Evolutionary conservation across 225 moss, liverwort and hornwort genomes (phyloP), one percentile per base, ranked within the genome.

Genomic region (Sphagnum contortum): DNA sequence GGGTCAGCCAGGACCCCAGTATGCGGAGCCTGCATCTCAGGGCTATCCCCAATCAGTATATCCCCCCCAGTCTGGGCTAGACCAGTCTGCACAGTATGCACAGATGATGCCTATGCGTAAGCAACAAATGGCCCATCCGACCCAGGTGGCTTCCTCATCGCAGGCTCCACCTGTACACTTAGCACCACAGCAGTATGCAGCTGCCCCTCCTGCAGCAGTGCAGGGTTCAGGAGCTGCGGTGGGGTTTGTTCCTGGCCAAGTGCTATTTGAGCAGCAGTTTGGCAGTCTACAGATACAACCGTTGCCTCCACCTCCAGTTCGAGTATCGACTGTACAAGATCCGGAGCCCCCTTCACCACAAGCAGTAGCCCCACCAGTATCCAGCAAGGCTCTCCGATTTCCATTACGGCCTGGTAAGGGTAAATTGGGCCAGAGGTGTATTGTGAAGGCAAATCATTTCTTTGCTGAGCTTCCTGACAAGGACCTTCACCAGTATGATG

Each of bases 361-460:
- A 5, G 78, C 79, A 48, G 65, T 79, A 0, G 29, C 29, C 29
- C 96, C 96, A 2, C 29, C 29, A 29, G 81, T 91, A 0, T 90
- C 90, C 3, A 98, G 96, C 54, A 80, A 88, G 64, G 81, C 87
- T 4, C 65, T 98, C 4, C 77, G 96, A 48, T 98, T 98, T 53
- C 96, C 96, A 6, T 60, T 85, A 66, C 88, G 96, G 62, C 96
- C 96, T 2, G 87, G 83, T 0, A 89, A 79, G 60, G 96, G 96
- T 4, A 78, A 70, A 45, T 70, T 75, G 49, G 96, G 96, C n/a
- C 81, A 72, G 45, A 82, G 70, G 63, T 93, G 93, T 12, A 76
- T 89, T 1, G 96, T 98, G 45, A 98, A 98, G 63, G 96, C 96
- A 0, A 98, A 98, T 68, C 96, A 98, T 60, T 98, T 98, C 51